A percentile compares a stretch with the other conserved stretches of the same genome.
Evolutionary conservation across 768 basidiomycete species (phyloP).

Genomic region (Suillus paluster): DNA sequence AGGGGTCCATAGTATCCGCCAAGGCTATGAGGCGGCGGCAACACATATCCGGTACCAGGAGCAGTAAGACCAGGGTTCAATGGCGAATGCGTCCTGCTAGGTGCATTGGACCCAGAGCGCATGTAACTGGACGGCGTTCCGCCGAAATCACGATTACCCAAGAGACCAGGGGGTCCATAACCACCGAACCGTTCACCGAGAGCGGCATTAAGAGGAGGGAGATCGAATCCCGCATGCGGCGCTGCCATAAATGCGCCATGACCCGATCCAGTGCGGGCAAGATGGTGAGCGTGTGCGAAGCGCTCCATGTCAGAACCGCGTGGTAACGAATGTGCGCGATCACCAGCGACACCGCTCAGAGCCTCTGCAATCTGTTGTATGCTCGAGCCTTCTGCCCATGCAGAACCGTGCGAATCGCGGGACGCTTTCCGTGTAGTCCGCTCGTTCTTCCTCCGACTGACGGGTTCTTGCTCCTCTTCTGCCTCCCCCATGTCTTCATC

Average conservation of each 20-base stretch:
- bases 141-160: conserved; percentile 36
- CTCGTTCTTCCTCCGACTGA: conserved; percentile 34
- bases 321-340: conserved; percentile 37
- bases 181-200: conserved; percentile 42
- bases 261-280: conserved; percentile 38
- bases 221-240: conserved; percentile 56
- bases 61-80: conserved; percentile 51
- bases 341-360: conserved; percentile 26
- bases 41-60: conserved; percentile 44
- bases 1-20: conserved; percentile 43
- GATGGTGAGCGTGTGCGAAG: conserved; percentile 34
- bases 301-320: conserved; percentile 35
- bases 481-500: conserved; percentile 56
- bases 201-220: conserved; percentile 60
- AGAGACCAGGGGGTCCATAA: conserved; percentile 39
- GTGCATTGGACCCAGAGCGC: conserved; percentile 66
- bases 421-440: conserved; percentile 38
- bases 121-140: conserved; percentile 59
- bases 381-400: conserved; percentile 40
- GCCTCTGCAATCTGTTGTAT: conserved; percentile 41
- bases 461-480: conserved; percentile 28
- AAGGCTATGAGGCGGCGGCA: conserved; percentile 43
- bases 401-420: conserved; percentile 38
- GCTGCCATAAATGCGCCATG: conserved; percentile 41
- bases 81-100: conserved; percentile 77